Percentiles rank a stretch among this genome's conserved stretches.
Conservation (phyloP, 352 stramenopile genomes). For the Pythium phragmitis region DNA sequence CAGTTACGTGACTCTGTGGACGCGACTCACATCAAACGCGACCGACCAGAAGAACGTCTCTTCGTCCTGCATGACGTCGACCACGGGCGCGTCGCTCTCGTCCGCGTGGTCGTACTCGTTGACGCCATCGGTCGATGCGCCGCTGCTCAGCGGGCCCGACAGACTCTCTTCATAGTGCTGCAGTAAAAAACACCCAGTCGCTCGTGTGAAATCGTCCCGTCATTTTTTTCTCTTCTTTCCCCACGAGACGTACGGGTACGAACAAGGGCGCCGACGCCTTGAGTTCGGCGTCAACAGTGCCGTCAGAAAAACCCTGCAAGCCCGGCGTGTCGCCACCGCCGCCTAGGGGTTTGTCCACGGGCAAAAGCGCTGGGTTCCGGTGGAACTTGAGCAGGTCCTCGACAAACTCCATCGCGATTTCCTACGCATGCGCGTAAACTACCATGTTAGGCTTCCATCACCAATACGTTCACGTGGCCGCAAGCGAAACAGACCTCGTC, state of each 20-base stretch:
- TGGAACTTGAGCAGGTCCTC: conserved; percentile 62
- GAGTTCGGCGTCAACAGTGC: conserved; percentile 39
- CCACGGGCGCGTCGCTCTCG: conserved; percentile 17
- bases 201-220: not conserved
- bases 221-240: not conserved
- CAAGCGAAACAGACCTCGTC: conserved; percentile 44
- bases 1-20: not conserved
- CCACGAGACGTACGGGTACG: conserved; percentile 37
- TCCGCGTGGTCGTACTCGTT: conserved; percentile 20
- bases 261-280: conserved; percentile 75
- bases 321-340: conserved; percentile 20
- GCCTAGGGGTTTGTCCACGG: conserved; percentile 27
- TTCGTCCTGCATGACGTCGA: conserved; percentile 58
- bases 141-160: conserved; percentile 23
- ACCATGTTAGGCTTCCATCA: no score
- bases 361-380: conserved; percentile 54
- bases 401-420: conserved; percentile 66
- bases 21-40: conserved; percentile 64
- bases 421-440: conserved; percentile 25
- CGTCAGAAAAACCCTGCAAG: conserved; percentile 1
- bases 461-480: not conserved
- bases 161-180: conserved; percentile 16
- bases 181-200: not conserved
- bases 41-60: conserved; percentile 87
- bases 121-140: conserved; percentile 24